phyloP scores from a whole-genome alignment of 2,329 filamentous ascomycete genomes.

The Chrysoporthe austroafricana region DNA sequence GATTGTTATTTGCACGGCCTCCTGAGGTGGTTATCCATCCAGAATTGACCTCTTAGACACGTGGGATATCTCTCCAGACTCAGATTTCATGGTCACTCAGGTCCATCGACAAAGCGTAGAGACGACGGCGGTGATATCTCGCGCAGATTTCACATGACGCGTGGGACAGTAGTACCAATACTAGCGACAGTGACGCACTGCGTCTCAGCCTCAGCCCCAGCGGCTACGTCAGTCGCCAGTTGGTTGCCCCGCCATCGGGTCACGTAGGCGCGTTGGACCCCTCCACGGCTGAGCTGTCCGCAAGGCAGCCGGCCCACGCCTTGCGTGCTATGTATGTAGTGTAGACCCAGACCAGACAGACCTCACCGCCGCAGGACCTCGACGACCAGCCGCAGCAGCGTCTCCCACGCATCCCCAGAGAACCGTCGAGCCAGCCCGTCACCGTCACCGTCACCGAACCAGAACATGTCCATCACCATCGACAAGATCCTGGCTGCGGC shows the following conservation, averaged over 20 bases:
- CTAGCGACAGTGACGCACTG: background rate
- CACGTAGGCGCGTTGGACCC: background rate
- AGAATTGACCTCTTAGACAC: background rate
- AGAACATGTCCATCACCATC: conserved; percentile 57
- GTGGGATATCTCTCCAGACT: no score
- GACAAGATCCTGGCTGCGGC: conserved; percentile 81
- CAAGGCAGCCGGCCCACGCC: background rate
- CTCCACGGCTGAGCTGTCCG: conserved; percentile 2
- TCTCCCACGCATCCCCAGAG: no score
- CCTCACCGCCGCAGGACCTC: no score
- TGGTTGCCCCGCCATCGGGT: background rate
- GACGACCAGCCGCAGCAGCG: no score
- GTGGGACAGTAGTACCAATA: background rate
- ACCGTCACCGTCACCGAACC: background rate
- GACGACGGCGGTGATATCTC: no score
- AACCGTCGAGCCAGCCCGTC: background rate
- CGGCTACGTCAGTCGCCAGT: background rate
- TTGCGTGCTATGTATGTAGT: no score
- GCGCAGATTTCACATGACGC: no score
- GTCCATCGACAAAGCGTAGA: no score
- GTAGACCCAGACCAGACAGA: no score
- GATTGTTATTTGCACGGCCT: background rate
- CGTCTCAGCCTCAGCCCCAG: background rate
- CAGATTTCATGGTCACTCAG: no score
- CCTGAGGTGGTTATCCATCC: background rate